Evolutionary conservation across 1,139 yeast species (phyloP), one percentile per base, ranked within the genome.

Genomic region (Pichia sp.): DNA sequence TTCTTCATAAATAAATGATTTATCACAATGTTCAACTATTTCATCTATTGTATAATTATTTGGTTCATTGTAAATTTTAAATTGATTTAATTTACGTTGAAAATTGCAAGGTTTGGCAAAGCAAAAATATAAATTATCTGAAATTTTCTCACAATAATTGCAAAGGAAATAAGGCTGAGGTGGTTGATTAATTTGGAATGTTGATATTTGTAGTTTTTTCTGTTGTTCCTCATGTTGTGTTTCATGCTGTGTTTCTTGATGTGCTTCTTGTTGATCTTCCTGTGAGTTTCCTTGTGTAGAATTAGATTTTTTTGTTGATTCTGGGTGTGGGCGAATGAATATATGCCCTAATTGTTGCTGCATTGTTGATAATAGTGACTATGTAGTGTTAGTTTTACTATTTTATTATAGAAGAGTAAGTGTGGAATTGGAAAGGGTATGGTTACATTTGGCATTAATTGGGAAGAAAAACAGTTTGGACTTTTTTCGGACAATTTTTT

Each of bases 81-180:
- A 42, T 12, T 44, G 47, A 5, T 40, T 21, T 8, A 44, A n/a
- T 28, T 44, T 44, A 8, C 39, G 19, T 10, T 39, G 12, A 28
- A 44, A 44, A 33, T 37, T 39, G 12, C 38, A 37, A 19, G 31
- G 25, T 25, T 31, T 20, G 4, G 18, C 22, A 24, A 34, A 44
- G 35, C 47, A 44, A 35, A 44, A 44, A 22, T 42, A 44, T n/a
- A 40, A 35, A 2, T 40, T 41, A 12, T 44, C 43, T 7, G 43
- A 34, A 8, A 44, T 26, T 22, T 42, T 44, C 25, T 41, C 36
- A 28, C 47, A 44, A 15, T 35, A 24, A n/a, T 38, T 34, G 35
- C 47, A 44, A 1, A 44, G n/a, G 22, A 37, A 41, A 22, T 26
- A 28, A 6, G 47, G 44, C 9, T 22, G 21, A 10, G 43, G 43